Percentiles rank a stretch among this genome's conserved stretches.
phyloP scores from a whole-genome alignment of 805 yeast species.

The Starmerella cellae region DNA sequence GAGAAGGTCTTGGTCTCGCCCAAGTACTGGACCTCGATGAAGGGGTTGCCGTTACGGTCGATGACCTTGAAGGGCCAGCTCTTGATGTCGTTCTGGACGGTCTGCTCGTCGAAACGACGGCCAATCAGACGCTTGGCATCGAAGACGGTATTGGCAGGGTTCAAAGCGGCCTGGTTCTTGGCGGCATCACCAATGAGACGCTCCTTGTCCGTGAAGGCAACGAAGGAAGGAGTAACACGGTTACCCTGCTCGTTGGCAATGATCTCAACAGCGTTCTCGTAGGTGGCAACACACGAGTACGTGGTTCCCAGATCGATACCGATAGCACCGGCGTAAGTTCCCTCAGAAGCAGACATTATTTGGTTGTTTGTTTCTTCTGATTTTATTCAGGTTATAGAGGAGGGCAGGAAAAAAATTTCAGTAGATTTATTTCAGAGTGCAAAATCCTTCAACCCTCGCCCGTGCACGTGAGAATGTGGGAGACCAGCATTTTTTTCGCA shows the following conservation, averaged over 20 bases:
- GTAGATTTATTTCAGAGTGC: constrained; percentile 13
- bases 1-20: constrained; percentile 78
- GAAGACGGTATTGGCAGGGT: constrained; percentile 73
- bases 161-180: constrained; percentile 92
- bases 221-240: constrained; percentile 94
- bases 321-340: constrained; percentile 98
- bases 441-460: constrained; percentile 11
- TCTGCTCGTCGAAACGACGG: constrained; percentile 70
- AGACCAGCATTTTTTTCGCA: too few relatives aligned
- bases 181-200: constrained; percentile 95
- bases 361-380: constrained; percentile 15
- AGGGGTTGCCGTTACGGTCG: constrained; percentile 62
- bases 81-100: constrained; percentile 81
- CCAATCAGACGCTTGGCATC: constrained; percentile 93
- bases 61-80: constrained; percentile 82
- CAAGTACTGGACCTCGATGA: constrained; percentile 67
- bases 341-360: constrained; percentile 40
- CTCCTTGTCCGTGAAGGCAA: constrained; percentile 86
- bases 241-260: constrained; percentile 97
- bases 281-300: constrained; percentile 92
- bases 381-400: constrained; percentile 5
- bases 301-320: constrained; percentile 98
- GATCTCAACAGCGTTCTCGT: constrained; percentile 86
- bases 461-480: constrained; percentile 5
- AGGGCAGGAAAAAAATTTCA: constrained; percentile 13